Evolutionary conservation across 140 eudicot species (phyloP).

Genomic region (Cichorium intybus): DNA sequence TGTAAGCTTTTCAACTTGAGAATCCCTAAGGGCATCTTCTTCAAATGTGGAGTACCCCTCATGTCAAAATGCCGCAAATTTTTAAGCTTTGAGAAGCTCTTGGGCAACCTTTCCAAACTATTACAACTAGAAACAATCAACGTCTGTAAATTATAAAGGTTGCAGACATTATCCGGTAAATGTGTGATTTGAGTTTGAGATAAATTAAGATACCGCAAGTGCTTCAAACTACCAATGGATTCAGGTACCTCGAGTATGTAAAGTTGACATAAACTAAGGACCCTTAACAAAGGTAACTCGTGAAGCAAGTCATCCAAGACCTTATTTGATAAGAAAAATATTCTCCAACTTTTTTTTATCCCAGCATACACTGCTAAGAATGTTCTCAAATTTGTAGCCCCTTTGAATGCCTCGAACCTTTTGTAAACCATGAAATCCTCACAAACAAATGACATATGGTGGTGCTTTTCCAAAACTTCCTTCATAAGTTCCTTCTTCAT

Average conservation of each 20-base stretch:
- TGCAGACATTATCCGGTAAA: constrained; percentile 29
- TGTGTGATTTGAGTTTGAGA: constrained; percentile 7
- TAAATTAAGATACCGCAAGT: constrained; percentile 35
- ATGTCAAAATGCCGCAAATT: constrained; percentile 32
- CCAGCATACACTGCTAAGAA: constrained; percentile 6
- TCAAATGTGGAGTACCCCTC: not conserved
- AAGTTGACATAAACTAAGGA: constrained; percentile 18
- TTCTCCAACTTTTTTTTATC: not conserved
- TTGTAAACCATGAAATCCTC: not conserved
- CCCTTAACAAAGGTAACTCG: constrained; percentile 25
- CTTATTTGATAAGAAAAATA: not conserved
- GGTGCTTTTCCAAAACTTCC: not conserved
- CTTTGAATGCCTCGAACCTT: not conserved
- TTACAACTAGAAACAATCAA: constrained; percentile 14
- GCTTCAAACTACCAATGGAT: constrained; percentile 31
- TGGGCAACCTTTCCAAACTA: constrained; percentile 6
- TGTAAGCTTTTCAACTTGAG: constrained; percentile 27
- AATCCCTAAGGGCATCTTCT: constrained; percentile 23
- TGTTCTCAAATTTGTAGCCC: constrained; percentile 11
- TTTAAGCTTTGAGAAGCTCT: constrained; percentile 20
- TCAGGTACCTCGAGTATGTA: constrained; percentile 19
- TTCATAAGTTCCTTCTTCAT: not conserved
- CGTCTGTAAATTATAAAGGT: constrained; percentile 24
- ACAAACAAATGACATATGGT: constrained; percentile 34
- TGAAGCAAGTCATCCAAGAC: constrained; percentile 8